A percentile compares a stretch with the other conserved stretches of the same genome.
Conservation (phyloP, 306 rosid genomes). For the Prunus mume region DNA sequence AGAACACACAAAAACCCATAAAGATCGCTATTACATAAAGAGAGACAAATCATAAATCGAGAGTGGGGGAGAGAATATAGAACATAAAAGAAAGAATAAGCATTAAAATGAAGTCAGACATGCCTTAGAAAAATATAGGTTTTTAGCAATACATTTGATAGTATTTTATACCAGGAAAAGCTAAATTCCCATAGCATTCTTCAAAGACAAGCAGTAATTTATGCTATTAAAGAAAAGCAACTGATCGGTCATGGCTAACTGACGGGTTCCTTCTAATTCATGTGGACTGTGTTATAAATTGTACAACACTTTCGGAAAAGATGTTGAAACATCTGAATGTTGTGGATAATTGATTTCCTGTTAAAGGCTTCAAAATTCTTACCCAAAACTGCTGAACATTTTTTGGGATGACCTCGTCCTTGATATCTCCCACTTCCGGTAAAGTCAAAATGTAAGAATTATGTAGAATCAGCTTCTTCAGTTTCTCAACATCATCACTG, state of each 20-base stretch:
- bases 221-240: not conserved
- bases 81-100: not conserved
- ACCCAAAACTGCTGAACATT: slow-evolving; percentile 95
- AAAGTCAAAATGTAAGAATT: slow-evolving; percentile 82
- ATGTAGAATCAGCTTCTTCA: slow-evolving; percentile 89
- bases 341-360: not conserved
- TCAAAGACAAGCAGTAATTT: not conserved
- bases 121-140: not conserved
- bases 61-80: not conserved
- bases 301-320: not conserved
- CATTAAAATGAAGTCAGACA: not conserved
- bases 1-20: not conserved
- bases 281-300: not conserved
- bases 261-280: not conserved
- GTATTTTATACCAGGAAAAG: not conserved
- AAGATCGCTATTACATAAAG: not conserved
- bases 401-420: slow-evolving; percentile 79
- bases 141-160: not conserved
- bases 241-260: not conserved
- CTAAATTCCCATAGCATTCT: not conserved
- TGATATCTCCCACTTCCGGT: slow-evolving; percentile 75
- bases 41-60: not conserved
- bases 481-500: slow-evolving; percentile 90
- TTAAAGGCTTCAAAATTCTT: slow-evolving; percentile 18
- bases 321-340: not conserved